Evolutionary conservation across 1,284 basidiomycete genomes (phyloP), one percentile per base, ranked within the genome.

Genomic region (Fistulinella staudtii): DNA sequence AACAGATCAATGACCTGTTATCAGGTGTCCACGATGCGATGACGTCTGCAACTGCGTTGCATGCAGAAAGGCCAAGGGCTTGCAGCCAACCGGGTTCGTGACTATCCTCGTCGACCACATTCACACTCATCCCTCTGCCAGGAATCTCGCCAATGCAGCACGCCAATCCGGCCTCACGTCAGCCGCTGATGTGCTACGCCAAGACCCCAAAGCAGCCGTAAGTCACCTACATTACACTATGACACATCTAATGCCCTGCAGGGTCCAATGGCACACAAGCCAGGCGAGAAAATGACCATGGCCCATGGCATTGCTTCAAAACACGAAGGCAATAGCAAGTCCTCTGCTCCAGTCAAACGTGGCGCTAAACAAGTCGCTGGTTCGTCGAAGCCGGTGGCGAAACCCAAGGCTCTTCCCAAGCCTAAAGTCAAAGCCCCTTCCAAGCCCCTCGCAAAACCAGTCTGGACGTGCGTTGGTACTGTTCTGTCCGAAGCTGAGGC

Each of bases 11-110:
- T 42, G 22, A 43, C 45, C 36, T 36, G 45, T 36, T 43, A 41
- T 41, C 49, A 88, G 85, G 56, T 89, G 85, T 52, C 83, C 82
- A 14, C 76, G 72, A 56, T 89, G 85, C 50, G 67, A 71, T 43
- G 77, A 74, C 52, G 64, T 69, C 4, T 89, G 85, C 62, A 85
- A 80, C 56, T 89, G 85, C 50, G 69, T 72, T 29, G 58, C 55
- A 2, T 89, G 85, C 62, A 73, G 79, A 42, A 84, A 80, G 62
- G 65, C 73, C 10, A 73, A 78, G 58, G 80, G 82, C 13, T 65
- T 83, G 28, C 70, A 73, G 37, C 71, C 80, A 1, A 73, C 72
- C 21, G 80, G 80, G 84, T 84, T 28, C 17, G 62, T 43, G 14
- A 18, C 20, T 13, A 17, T 36, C 15, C 22, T 34, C 38, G 9